Conservation (phyloP, 208 protist genomes). For the Phytomonas sp. region DNA sequence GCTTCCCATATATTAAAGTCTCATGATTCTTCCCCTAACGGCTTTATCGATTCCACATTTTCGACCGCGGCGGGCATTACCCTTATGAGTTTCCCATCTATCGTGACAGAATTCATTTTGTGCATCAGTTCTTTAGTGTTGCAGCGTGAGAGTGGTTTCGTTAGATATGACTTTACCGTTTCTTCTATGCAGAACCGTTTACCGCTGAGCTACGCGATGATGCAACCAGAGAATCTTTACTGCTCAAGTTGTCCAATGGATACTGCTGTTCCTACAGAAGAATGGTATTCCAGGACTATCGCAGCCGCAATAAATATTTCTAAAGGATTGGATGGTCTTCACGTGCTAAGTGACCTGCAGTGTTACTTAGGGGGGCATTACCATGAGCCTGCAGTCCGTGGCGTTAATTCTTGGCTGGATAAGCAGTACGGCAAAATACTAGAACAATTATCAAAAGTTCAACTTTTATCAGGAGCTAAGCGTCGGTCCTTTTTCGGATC, state of each 20-base stretch:
- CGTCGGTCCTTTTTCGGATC: neutral
- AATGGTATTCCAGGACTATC: neutral
- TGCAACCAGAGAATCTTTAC: neutral
- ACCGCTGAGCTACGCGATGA: constrained; percentile 10
- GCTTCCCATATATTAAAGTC: neutral
- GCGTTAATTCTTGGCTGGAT: constrained; percentile 32
- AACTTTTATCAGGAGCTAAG: neutral
- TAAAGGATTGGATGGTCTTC: neutral
- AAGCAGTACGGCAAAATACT: constrained; percentile 21
- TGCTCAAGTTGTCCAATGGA: neutral
- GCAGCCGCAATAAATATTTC: neutral
- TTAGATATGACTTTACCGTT: constrained; percentile 45
- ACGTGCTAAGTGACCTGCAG: constrained; percentile 13
- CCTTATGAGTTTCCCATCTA: constrained; percentile 20
- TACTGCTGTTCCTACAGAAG: neutral
- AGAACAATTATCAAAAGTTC: neutral
- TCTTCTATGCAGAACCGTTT: constrained; percentile 36
- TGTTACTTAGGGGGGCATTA: constrained; percentile 24
- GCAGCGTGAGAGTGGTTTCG: constrained; percentile 40
- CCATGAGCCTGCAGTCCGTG: constrained; percentile 20
- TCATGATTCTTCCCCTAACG: neutral
- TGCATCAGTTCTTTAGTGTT: constrained; percentile 42
- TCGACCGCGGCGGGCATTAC: constrained; percentile 1
- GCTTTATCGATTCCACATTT: neutral
- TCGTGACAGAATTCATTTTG: constrained; percentile 52